These are phyloP conservation scores for Phragmites australis DNA, from an alignment of 176 grass and related monocot species.

Conservation along the genomic window DNA sequence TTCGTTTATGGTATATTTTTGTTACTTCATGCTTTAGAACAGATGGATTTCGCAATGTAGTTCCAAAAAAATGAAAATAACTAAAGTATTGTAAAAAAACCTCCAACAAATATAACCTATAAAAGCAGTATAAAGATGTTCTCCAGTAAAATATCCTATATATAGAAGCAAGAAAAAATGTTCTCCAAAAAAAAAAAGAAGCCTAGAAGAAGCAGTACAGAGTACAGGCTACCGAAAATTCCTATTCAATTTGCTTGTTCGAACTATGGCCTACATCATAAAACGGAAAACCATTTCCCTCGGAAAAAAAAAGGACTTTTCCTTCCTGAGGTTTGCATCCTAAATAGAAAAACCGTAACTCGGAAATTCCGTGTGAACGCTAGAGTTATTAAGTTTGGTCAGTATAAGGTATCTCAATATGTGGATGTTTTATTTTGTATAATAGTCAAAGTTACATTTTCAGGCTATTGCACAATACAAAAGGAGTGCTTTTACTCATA, in stretches of 20 bases:
- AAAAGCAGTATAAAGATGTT: too few relatives aligned
- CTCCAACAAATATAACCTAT: too few relatives aligned
- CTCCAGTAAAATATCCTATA: too few relatives aligned
- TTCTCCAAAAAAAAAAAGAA: not conserved
- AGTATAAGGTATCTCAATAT: not conserved
- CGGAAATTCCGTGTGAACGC: not conserved
- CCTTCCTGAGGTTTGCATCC: not conserved
- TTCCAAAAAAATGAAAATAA: too few relatives aligned
- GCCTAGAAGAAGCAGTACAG: not conserved
- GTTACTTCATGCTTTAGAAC: not conserved
- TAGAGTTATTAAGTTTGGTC: not conserved
- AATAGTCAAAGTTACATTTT: too few relatives aligned
- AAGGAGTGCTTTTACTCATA: too few relatives aligned
- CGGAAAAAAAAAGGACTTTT: not conserved
- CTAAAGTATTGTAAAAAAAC: too few relatives aligned
- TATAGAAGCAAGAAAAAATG: not conserved
- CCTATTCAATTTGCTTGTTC: not conserved
- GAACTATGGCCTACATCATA: not conserved
- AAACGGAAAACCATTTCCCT: not conserved
- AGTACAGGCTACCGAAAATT: not conserved
- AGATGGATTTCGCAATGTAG: too few relatives aligned
- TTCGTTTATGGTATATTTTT: not conserved
- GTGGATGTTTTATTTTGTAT: not conserved
- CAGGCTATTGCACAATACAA: too few relatives aligned
- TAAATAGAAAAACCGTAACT: not conserved